These are phyloP conservation scores for Polytrichum commune DNA, from an alignment of 225 moss, liverwort and hornwort species.

Conservation along the genomic window DNA sequence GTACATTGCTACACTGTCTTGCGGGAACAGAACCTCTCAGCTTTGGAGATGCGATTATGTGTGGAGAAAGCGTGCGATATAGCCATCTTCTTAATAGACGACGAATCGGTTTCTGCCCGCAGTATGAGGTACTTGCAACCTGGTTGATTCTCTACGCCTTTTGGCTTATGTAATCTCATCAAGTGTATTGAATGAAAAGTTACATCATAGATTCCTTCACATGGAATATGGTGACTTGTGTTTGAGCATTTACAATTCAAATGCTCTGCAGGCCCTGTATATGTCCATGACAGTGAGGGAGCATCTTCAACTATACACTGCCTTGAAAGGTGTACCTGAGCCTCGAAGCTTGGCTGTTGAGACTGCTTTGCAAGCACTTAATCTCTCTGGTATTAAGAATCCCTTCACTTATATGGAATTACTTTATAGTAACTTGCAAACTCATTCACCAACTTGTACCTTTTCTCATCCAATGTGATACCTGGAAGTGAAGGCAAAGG, in stretches of 20 bases:
- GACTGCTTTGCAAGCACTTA: conserved; percentile 66
- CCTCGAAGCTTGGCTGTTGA: conserved; percentile 75
- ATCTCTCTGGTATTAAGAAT: conserved; percentile 55
- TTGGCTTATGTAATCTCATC: too few relatives aligned
- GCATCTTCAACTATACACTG: conserved; percentile 76
- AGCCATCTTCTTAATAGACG: conserved; percentile 58
- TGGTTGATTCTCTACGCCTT: too few relatives aligned
- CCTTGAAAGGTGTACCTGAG: conserved; percentile 68
- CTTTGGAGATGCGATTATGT: conserved; percentile 76
- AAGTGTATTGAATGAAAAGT: too few relatives aligned
- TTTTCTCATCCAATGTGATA: too few relatives aligned
- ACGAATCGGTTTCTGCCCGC: conserved; percentile 70
- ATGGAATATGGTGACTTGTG: conserved; percentile 51
- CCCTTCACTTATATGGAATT: neutral
- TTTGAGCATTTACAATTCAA: conserved; percentile 16
- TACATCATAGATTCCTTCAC: conserved; percentile 57
- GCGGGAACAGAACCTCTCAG: conserved; percentile 64
- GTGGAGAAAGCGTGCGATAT: conserved; percentile 83
- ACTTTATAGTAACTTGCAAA: neutral
- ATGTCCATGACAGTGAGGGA: conserved; percentile 76
- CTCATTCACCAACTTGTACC: neutral
- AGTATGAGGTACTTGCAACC: conserved; percentile 54
- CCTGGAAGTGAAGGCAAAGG: too few relatives aligned
- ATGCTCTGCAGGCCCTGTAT: conserved; percentile 67
- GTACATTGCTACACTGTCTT: conserved; percentile 68